Percentiles rank a stretch among this genome's conserved stretches.
Evolutionary conservation across 805 yeast species (phyloP).

Genomic region (Candida coquimbonensis): DNA sequence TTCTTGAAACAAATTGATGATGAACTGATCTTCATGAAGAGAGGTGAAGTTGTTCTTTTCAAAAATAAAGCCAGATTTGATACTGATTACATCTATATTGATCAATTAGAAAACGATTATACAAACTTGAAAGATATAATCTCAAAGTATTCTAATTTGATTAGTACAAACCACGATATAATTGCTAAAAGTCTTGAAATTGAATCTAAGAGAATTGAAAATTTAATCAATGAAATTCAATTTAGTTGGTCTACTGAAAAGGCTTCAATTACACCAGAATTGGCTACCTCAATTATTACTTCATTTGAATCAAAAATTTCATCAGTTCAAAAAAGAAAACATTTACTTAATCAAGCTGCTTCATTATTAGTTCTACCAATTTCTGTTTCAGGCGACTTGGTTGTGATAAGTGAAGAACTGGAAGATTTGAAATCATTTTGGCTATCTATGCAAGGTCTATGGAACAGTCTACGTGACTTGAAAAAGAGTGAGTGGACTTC

Average conservation of each 20-base stretch:
- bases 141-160: constrained; percentile 25
- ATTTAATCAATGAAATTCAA: constrained; percentile 24
- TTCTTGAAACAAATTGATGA: background rate
- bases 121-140: constrained; percentile 35
- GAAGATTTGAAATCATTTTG: constrained; percentile 54
- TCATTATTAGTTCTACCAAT: constrained; percentile 28
- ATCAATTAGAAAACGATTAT: constrained; percentile 51
- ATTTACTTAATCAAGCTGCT: constrained; percentile 25
- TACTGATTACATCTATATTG: constrained; percentile 49
- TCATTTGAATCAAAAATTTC: constrained; percentile 27
- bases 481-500: constrained; percentile 42
- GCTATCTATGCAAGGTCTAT: constrained; percentile 48
- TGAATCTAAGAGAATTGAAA: constrained; percentile 32
- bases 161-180: constrained; percentile 36
- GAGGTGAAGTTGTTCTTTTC: constrained; percentile 32
- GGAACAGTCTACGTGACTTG: constrained; percentile 38
- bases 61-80: constrained; percentile 43
- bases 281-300: constrained; percentile 31
- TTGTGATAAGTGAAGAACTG: constrained; percentile 39
- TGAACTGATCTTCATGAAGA: constrained; percentile 8
- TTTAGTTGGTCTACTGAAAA: constrained; percentile 42
- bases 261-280: constrained; percentile 36
- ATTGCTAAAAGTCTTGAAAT: constrained; percentile 35
- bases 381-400: constrained; percentile 23
- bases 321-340: constrained; percentile 13